A percentile compares a stretch with the other conserved stretches of the same genome.
Evolutionary conservation across 495 filamentous ascomycete genomes (phyloP).

Genomic region (Penicillium longicatenatum): DNA sequence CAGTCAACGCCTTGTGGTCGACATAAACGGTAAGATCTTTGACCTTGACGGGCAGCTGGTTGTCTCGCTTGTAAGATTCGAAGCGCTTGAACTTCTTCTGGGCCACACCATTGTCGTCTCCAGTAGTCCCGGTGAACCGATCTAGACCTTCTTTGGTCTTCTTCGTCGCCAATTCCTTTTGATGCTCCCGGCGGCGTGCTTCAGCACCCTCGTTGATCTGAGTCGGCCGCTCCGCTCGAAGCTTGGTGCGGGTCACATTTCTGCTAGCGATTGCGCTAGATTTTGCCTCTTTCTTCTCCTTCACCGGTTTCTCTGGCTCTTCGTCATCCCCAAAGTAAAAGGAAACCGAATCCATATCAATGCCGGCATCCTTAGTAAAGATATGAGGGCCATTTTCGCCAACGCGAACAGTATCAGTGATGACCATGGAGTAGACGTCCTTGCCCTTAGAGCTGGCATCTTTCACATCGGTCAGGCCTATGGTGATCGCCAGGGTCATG

Average conservation of each 20-base stretch:
- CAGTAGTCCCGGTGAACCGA: constrained; percentile 76
- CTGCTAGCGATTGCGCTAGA: constrained; percentile 82
- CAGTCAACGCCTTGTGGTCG: constrained; percentile 83
- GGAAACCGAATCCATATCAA: constrained; percentile 86
- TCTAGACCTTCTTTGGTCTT: constrained; percentile 87
- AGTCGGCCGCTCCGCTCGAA: constrained; percentile 84
- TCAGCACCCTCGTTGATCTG: constrained; percentile 90
- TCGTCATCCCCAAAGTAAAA: constrained; percentile 98
- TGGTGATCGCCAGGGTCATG: constrained; percentile 90
- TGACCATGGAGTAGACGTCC: constrained; percentile 81
- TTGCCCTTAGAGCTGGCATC: constrained; percentile 82
- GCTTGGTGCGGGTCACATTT: constrained; percentile 91
- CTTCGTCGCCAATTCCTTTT: constrained; percentile 83
- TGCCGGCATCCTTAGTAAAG: constrained; percentile 90
- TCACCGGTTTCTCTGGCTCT: constrained; percentile 59
- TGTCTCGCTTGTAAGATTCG: constrained; percentile 98
- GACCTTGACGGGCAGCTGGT: constrained; percentile 82
- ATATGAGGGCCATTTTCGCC: constrained; percentile 70
- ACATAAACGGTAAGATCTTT: constrained; percentile 85
- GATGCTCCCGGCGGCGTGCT: constrained; percentile 82
- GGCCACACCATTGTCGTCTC: constrained; percentile 83
- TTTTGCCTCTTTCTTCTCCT: constrained; percentile 78
- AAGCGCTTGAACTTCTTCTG: constrained; percentile 98
- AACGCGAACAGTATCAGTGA: constrained; percentile 92
- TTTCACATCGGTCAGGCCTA: constrained; percentile 84